These are phyloP conservation scores for Penicillium sp. DNA, from an alignment of 2,329 filamentous ascomycete species.

Conservation along the genomic window DNA sequence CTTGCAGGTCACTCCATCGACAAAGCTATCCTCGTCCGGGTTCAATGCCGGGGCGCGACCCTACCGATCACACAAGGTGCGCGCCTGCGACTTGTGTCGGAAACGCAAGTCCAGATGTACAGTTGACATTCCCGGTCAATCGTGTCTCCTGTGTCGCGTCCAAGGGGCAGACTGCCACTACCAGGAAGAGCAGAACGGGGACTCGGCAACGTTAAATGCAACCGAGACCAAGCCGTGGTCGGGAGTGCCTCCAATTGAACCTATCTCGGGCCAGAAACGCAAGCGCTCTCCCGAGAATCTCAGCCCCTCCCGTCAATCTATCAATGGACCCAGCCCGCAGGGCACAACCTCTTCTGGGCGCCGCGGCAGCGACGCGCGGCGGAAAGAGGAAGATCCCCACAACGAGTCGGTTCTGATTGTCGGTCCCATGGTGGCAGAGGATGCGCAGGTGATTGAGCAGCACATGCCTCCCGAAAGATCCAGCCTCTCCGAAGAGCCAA, in stretches of 20 bases:
- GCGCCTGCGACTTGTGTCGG: constrained; percentile 56
- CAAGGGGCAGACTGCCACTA: constrained; percentile 55
- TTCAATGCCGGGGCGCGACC: constrained; percentile 46
- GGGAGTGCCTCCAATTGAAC: constrained; percentile 20
- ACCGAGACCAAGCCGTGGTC: constrained; percentile 26
- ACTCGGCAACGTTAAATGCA: constrained; percentile 21
- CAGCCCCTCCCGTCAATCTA: constrained; percentile 17
- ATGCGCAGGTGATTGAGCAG: constrained; percentile 56
- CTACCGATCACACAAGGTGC: constrained; percentile 57
- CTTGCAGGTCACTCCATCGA: constrained; percentile 24
- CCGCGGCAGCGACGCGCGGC: constrained; percentile 27
- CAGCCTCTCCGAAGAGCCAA: constrained; percentile 34
- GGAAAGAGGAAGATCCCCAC: constrained; percentile 33
- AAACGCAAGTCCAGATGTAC: constrained; percentile 58
- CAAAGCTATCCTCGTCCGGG: constrained; percentile 30
- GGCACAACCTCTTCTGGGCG: constrained; percentile 21
- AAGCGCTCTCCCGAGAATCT: constrained; percentile 30
- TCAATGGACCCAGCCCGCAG: constrained; percentile 21
- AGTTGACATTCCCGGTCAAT: constrained; percentile 47
- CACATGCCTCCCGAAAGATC: constrained; percentile 46
- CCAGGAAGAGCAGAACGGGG: constrained; percentile 36
- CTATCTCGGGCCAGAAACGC: constrained; percentile 30
- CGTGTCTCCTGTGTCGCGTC: constrained; percentile 54
- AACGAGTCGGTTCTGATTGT: constrained; percentile 51
- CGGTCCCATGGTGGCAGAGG: constrained; percentile 54